Conservation (phyloP, 139 green algal species). For the Pleodorina starrii region DNA sequence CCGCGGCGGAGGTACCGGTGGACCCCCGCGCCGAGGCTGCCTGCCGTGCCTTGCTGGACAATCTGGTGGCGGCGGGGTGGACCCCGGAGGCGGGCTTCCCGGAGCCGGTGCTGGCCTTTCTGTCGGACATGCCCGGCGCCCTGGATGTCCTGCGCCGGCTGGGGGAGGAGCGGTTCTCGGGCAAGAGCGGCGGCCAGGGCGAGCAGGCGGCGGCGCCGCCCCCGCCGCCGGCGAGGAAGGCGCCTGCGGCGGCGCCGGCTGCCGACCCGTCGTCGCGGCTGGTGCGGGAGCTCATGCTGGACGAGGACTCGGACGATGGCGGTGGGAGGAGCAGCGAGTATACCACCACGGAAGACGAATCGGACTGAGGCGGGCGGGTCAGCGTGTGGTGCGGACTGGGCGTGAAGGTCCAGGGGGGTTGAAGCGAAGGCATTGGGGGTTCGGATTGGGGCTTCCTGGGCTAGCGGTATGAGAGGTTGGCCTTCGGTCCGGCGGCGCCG, state of each 20-base stretch:
- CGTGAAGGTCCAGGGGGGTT: too few relatives aligned
- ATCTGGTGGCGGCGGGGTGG: constrained; percentile 15
- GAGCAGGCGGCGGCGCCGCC: neutral
- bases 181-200: neutral
- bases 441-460: too few relatives aligned
- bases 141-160: constrained; percentile 24
- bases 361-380: neutral
- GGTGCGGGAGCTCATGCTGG: constrained; percentile 27
- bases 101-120: constrained; percentile 21
- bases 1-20: neutral
- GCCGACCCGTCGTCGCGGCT: neutral
- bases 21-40: constrained; percentile 33
- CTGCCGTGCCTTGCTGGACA: constrained; percentile 1
- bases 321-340: constrained; percentile 23
- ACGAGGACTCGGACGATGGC: constrained; percentile 32
- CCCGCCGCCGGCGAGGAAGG: too few relatives aligned
- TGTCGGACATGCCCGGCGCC: constrained; percentile 31
- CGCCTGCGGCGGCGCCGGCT: neutral
- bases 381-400: neutral
- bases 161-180: constrained; percentile 27
- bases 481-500: too few relatives aligned
- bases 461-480: too few relatives aligned
- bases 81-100: constrained; percentile 13
- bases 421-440: too few relatives aligned
- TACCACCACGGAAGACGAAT: constrained; percentile 12